Evolutionary conservation across 441 rosid genomes (phyloP).

Genomic region (Geranium incanum): DNA sequence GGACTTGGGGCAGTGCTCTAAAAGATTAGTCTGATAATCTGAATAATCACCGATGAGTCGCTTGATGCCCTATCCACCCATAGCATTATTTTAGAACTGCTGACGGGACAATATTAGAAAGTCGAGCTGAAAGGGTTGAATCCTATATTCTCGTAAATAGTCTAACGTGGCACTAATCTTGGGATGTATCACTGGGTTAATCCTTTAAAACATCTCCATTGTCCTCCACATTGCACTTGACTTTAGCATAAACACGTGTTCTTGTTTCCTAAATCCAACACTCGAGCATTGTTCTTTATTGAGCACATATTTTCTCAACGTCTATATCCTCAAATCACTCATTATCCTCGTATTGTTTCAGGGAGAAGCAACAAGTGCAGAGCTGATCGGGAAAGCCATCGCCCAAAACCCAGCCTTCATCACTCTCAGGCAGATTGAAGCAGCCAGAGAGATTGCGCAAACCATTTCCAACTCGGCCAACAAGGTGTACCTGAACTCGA

Average conservation of each 20-base stretch:
- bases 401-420: constrained; percentile 89
- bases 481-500: constrained; percentile 65
- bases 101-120: too few relatives aligned
- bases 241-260: background rate
- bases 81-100: too few relatives aligned
- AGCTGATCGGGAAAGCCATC: constrained; percentile 83
- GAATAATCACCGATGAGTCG: too few relatives aligned
- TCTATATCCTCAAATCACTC: background rate
- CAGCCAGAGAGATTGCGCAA: constrained; percentile 79
- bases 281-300: background rate
- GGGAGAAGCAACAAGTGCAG: constrained; percentile 96
- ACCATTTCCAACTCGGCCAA: constrained; percentile 69
- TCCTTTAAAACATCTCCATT: background rate
- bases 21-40: too few relatives aligned
- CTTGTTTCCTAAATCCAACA: background rate
- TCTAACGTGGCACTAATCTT: background rate
- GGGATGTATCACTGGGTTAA: background rate
- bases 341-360: constrained; percentile 17
- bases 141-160: background rate
- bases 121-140: background rate
- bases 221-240: background rate
- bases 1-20: background rate
- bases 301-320: background rate
- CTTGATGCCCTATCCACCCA: too few relatives aligned
- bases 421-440: constrained; percentile 80